Conservation (phyloP, 306 rosid species). For the Dalbergia cochinchinensis region DNA sequence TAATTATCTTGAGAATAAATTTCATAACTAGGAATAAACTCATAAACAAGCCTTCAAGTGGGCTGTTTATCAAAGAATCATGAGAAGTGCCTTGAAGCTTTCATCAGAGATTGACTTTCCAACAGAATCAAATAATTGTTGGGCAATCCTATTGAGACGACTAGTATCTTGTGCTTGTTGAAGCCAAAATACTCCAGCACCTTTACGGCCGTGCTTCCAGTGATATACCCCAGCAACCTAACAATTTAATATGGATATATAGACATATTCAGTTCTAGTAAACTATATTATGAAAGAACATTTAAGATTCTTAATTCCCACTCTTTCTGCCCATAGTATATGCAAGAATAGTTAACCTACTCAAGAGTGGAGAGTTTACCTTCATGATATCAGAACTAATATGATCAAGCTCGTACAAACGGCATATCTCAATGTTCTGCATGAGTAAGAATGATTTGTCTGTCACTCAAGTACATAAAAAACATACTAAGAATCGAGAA, state of each 20-base stretch:
- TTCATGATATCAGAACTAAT: conserved; percentile 82
- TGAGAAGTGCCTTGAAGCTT: conserved; percentile 75
- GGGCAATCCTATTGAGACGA: conserved; percentile 87
- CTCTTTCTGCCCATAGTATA: neutral
- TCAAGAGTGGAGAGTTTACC: conserved; percentile 55
- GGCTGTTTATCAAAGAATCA: conserved; percentile 26
- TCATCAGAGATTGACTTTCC: conserved; percentile 95
- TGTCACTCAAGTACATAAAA: conserved; percentile 46
- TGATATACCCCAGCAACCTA: conserved; percentile 91
- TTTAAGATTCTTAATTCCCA: conserved; percentile 18
- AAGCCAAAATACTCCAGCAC: conserved; percentile 93
- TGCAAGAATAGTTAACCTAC: conserved; percentile 40
- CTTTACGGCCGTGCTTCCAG: conserved; percentile 97
- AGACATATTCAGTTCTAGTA: conserved; percentile 4
- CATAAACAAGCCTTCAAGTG: neutral
- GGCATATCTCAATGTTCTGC: conserved; percentile 95
- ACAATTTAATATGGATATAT: conserved; percentile 33
- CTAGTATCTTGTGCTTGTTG: conserved; percentile 84
- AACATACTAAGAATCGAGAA: conserved; percentile 25
- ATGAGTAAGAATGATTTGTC: conserved; percentile 34
- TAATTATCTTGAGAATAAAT: conserved; percentile 25
- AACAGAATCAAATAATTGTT: conserved; percentile 88
- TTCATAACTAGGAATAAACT: conserved; percentile 8
- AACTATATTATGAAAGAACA: conserved; percentile 33
- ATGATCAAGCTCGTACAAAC: conserved; percentile 76